These are phyloP conservation scores for Hypholoma sublateritium DNA, from an alignment of 768 basidiomycete genomes.

Conservation along the genomic window DNA sequence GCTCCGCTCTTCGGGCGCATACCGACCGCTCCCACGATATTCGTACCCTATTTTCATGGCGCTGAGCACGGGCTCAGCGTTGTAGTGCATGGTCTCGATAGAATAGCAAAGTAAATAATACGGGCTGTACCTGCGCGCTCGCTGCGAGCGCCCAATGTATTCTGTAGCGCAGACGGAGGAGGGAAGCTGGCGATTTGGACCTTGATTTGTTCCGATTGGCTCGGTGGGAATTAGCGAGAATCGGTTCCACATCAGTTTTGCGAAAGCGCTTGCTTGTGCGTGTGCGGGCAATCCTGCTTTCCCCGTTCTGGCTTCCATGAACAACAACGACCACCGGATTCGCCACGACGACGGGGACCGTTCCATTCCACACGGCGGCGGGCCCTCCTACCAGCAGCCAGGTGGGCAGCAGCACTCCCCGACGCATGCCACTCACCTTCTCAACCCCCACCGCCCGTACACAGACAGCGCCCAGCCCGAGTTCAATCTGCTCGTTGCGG, in stretches of 20 bases:
- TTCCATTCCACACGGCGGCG: conserved; percentile 18
- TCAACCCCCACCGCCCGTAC: conserved; percentile 12
- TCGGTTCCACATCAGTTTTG: conserved; percentile 52
- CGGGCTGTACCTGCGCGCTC: too few relatives aligned
- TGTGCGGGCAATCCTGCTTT: conserved; percentile 61
- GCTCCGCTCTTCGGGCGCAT: conserved; percentile 43
- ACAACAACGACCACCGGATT: conserved; percentile 51
- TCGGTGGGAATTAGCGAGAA: conserved; percentile 54
- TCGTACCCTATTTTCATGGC: conserved; percentile 33
- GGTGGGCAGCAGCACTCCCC: conserved; percentile 5
- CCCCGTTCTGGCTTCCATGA: conserved; percentile 55
- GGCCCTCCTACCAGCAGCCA: conserved; percentile 20
- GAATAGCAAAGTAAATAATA: conserved; percentile 18
- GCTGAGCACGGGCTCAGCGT: conserved; percentile 11
- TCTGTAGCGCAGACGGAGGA: not conserved
- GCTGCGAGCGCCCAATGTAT: not conserved
- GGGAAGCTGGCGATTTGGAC: conserved; percentile 23
- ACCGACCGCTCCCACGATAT: conserved; percentile 49
- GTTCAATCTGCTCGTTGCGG: conserved; percentile 78
- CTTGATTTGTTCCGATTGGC: conserved; percentile 61
- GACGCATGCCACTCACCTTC: conserved; percentile 18
- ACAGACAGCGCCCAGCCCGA: conserved; percentile 38
- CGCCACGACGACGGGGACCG: conserved; percentile 43
- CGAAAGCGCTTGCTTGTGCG: conserved; percentile 59
- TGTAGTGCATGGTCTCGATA: conserved; percentile 14